Conservation (phyloP, 2,329 filamentous ascomycete genomes). For the Phyllosticta citriasiana region DNA sequence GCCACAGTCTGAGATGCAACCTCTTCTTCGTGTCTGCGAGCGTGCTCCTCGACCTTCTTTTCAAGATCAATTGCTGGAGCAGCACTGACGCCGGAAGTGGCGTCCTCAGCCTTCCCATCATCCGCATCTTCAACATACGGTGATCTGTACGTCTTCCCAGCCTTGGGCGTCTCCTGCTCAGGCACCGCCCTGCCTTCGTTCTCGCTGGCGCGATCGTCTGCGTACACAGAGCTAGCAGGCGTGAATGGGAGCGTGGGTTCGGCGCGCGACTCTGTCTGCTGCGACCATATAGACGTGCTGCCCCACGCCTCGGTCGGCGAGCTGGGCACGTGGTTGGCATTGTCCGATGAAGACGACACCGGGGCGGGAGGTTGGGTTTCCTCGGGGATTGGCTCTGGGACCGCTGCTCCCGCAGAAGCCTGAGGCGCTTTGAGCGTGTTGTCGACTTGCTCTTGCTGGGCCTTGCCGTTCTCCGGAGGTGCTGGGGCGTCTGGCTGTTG, state of each 20-base stretch:
- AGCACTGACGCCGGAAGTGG: not conserved
- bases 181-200: not conserved
- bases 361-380: not conserved
- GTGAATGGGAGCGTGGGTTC: not conserved
- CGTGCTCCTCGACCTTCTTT: not conserved
- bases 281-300: conserved; percentile 3
- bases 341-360: not conserved
- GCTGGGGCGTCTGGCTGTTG: not conserved
- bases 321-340: not conserved
- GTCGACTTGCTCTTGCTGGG: not conserved
- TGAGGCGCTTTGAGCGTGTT: not conserved
- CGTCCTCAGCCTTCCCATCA: not conserved
- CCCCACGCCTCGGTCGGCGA: conserved; percentile 5
- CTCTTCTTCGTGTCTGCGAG: not conserved
- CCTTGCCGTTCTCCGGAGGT: not conserved
- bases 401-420: not conserved
- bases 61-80: not conserved
- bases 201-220: not conserved
- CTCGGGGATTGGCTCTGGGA: not conserved
- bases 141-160: not conserved
- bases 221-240: conserved; percentile 5
- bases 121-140: conserved; percentile 2
- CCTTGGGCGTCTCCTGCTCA: not conserved
- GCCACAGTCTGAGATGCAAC: no score
- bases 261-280: not conserved